Evolutionary conservation across 192 early-diverging fungal species (phyloP).

Genomic region (Linnemannia elongata): DNA sequence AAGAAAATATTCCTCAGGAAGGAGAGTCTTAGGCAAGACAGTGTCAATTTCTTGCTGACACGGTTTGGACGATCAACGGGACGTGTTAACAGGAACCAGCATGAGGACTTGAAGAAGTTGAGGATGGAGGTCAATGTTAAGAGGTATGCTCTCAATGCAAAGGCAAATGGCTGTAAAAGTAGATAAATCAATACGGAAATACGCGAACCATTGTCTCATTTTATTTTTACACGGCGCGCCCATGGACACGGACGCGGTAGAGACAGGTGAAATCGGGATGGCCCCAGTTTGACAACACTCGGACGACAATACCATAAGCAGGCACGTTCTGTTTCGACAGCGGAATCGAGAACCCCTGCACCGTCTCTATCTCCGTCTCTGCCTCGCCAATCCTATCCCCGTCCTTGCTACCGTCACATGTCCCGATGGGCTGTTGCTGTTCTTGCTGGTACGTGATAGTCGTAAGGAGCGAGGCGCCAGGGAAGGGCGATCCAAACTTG

Average conservation of each 20-base stretch:
- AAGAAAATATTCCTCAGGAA: too few species aligned
- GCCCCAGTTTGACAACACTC: slow-evolving; percentile 78
- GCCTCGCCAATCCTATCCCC: not conserved
- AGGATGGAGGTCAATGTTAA: too few species aligned
- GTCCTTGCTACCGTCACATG: too few species aligned
- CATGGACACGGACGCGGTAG: slow-evolving; percentile 82
- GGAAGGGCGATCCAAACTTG: slow-evolving; percentile 24
- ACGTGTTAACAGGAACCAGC: too few species aligned
- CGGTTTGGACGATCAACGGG: too few species aligned
- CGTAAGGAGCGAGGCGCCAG: slow-evolving; percentile 26
- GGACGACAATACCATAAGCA: slow-evolving; percentile 63
- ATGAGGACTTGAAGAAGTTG: too few species aligned
- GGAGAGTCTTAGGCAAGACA: too few species aligned
- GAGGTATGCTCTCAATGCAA: too few species aligned
- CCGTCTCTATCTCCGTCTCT: slow-evolving; percentile 54
- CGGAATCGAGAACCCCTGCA: slow-evolving; percentile 41
- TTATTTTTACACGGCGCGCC: slow-evolving; percentile 19
- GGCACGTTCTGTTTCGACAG: slow-evolving; percentile 56
- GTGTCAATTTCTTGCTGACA: too few species aligned
- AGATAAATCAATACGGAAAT: too few species aligned
- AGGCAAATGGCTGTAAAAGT: too few species aligned
- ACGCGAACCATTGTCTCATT: too few species aligned
- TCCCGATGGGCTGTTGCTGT: not conserved
- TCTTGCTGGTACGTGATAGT: slow-evolving; percentile 56
- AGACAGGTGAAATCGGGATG: slow-evolving; percentile 76